A percentile compares a stretch with the other conserved stretches of the same genome.
Conservation (phyloP, 495 filamentous ascomycete species). For the Penicillium samsonianum region DNA sequence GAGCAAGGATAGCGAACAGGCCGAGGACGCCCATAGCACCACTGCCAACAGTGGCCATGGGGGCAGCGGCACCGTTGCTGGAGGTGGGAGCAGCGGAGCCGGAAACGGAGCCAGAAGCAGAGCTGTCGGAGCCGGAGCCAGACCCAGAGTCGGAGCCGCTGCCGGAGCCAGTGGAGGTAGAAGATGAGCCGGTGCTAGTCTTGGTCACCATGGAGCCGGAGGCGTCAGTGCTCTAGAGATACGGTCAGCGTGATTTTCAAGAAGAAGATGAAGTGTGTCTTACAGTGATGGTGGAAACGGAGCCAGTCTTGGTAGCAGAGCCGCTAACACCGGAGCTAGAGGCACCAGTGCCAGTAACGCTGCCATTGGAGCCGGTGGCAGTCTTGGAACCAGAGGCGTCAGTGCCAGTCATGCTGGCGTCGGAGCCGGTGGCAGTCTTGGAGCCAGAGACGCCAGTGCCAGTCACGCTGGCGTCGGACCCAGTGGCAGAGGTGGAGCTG, state of each 20-base stretch:
- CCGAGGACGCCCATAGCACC: slow-evolving; percentile 42
- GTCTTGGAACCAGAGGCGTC: background rate
- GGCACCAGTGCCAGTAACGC: slow-evolving; percentile 17
- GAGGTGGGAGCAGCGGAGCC: slow-evolving; percentile 28
- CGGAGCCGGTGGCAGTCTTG: slow-evolving; percentile 13
- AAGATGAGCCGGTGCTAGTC: slow-evolving; percentile 24
- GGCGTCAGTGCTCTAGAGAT: slow-evolving; percentile 16
- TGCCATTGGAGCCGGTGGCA: slow-evolving; percentile 20
- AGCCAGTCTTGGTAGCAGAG: background rate
- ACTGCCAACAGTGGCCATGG: slow-evolving; percentile 38
- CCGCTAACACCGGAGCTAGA: slow-evolving; percentile 3
- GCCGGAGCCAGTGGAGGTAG: slow-evolving; percentile 24
- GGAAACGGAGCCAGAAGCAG: slow-evolving; percentile 8
- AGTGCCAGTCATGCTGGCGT: slow-evolving; percentile 4
- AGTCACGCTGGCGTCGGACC: slow-evolving; percentile 22
- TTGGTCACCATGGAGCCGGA: slow-evolving; percentile 16
- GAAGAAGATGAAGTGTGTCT: background rate
- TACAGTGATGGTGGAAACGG: slow-evolving; percentile 9
- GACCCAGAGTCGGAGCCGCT: slow-evolving; percentile 15
- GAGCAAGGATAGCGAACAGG: slow-evolving; percentile 43
- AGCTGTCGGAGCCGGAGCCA: slow-evolving; percentile 14
- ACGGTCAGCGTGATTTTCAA: background rate
- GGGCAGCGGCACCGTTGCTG: slow-evolving; percentile 34
- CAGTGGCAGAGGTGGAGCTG: slow-evolving; percentile 16
- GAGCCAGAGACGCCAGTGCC: slow-evolving; percentile 12